A percentile compares a stretch with the other conserved stretches of the same genome.
Evolutionary conservation across 208 protist species (phyloP).

Genomic region (Blechomonas ayalai): DNA sequence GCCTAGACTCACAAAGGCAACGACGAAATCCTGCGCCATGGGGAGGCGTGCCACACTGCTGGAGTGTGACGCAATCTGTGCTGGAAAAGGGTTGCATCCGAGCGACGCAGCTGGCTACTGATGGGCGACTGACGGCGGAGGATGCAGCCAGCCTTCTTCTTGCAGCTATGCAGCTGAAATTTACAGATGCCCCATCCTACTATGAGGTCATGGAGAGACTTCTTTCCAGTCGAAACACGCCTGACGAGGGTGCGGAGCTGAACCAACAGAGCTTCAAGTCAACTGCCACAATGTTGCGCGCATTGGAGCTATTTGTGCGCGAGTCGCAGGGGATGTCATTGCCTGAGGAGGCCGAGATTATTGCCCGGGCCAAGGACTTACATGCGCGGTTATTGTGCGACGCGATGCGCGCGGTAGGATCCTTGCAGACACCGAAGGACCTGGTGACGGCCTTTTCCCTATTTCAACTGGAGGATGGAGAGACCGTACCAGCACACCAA

Average conservation of each 20-base stretch:
- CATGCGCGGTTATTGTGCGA: constrained; percentile 7
- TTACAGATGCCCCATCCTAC: background rate
- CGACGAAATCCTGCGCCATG: background rate
- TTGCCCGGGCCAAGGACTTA: constrained; percentile 11
- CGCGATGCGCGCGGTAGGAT: constrained; percentile 6
- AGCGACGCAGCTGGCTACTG: background rate
- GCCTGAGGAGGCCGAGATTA: constrained; percentile 4
- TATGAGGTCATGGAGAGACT: constrained; percentile 1
- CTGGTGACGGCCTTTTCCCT: constrained; percentile 19
- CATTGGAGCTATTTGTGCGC: constrained; percentile 12
- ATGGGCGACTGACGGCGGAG: constrained; percentile 3
- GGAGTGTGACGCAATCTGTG: background rate
- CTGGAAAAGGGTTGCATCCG: background rate
- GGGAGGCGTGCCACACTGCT: background rate
- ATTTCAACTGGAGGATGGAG: constrained; percentile 2
- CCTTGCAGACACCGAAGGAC: constrained; percentile 12
- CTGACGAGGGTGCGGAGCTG: background rate
- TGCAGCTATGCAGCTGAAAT: constrained; percentile 12
- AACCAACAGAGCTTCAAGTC: background rate
- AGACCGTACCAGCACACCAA: background rate
- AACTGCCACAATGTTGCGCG: constrained; percentile 5
- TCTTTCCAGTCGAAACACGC: too few species aligned
- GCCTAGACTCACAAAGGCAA: constrained; percentile 7
- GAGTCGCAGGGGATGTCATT: constrained; percentile 1
- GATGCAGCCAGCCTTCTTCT: constrained; percentile 25